Base-by-base conservation (phyloP, 2,329 filamentous ascomycete genomes). In the Microsporum audouinii region DNA sequence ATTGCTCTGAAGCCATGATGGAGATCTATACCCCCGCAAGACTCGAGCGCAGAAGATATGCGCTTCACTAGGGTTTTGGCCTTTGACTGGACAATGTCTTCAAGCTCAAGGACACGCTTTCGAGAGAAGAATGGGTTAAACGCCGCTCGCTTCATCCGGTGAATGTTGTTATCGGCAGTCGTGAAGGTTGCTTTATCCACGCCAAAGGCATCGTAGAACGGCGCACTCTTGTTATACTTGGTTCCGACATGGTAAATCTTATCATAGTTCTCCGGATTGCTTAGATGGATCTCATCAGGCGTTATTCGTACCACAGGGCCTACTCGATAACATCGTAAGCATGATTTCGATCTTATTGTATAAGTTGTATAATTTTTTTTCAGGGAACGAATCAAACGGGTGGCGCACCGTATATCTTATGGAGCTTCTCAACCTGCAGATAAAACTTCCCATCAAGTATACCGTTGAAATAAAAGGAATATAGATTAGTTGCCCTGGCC, bases 141-240 rank as follows among this genome's bases (percentile, higher is more conserved):
- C 14, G 68, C 66, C 31, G 65, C 67, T 47, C 68, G 62, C 38
- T 68, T 65, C 8, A 66, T 61, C 7, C 68, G 68, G 61, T 71
- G 70, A 7, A 66, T 62, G 43, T 67, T 59, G 57, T 67, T 64
- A 59, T 66, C 62, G 55, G 63, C 58, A 1, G 68, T 71, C 5
- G 67, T 65, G 58, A 73, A 75, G 64, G 72, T 70, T 60, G 69
- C 65, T 38, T 66, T 64, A 5, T 66, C 61, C 8, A 64, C 66
- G 58, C 67, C 68, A 57, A 71, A 68, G 27, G 65, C 65, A 29
- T 65, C 60, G 3, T 70, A 68, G 59, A 71, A 69, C 27, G 60
- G 65, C 3, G 61, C 53, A 61, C 66, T 66, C 61, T 69, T 68
- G 61, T 67, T 63, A 33, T 66, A 51, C 23, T 57, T 47, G 17